phyloP scores from a whole-genome alignment of 495 filamentous ascomycete species.

The Podospora bellae-mahoneyi region DNA sequence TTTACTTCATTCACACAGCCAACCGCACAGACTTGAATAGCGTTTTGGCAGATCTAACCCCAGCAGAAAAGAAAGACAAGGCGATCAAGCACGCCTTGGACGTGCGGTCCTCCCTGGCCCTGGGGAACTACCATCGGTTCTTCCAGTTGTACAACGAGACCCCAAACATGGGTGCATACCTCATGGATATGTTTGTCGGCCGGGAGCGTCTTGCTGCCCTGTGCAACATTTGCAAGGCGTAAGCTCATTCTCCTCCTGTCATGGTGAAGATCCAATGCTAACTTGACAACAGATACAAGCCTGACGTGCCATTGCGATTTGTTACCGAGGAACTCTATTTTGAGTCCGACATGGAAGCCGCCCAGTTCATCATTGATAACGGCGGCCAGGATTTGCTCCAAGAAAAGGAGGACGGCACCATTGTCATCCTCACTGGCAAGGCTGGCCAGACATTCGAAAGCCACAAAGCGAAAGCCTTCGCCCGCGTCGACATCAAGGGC shows the following conservation, averaged over 20 bases:
- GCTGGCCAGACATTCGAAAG: slow-evolving; percentile 69
- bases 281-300: slow-evolving; percentile 70
- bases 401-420: slow-evolving; percentile 65
- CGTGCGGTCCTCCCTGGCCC: slow-evolving; percentile 84
- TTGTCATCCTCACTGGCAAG: slow-evolving; percentile 74
- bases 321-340: slow-evolving; percentile 95
- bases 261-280: slow-evolving; percentile 25
- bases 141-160: slow-evolving; percentile 92
- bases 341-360: slow-evolving; percentile 85
- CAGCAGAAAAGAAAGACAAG: slow-evolving; percentile 81
- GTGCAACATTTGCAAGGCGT: slow-evolving; percentile 90
- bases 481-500: slow-evolving; percentile 91
- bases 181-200: slow-evolving; percentile 98
- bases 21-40: slow-evolving; percentile 98
- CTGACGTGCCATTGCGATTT: slow-evolving; percentile 81
- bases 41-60: slow-evolving; percentile 93
- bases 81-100: slow-evolving; percentile 88
- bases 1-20: slow-evolving; percentile 99
- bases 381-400: slow-evolving; percentile 71
- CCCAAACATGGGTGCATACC: slow-evolving; percentile 95
- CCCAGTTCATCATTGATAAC: slow-evolving; percentile 80
- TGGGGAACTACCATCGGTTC: slow-evolving; percentile 95
- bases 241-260: slow-evolving; percentile 44
- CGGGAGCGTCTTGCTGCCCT: slow-evolving; percentile 90
- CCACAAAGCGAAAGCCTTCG: slow-evolving; percentile 67